A percentile compares a stretch with the other conserved stretches of the same genome.
These are phyloP conservation scores for Candolleomyces aberdarensis DNA, from an alignment of 768 basidiomycete species.

Conservation along the genomic window DNA sequence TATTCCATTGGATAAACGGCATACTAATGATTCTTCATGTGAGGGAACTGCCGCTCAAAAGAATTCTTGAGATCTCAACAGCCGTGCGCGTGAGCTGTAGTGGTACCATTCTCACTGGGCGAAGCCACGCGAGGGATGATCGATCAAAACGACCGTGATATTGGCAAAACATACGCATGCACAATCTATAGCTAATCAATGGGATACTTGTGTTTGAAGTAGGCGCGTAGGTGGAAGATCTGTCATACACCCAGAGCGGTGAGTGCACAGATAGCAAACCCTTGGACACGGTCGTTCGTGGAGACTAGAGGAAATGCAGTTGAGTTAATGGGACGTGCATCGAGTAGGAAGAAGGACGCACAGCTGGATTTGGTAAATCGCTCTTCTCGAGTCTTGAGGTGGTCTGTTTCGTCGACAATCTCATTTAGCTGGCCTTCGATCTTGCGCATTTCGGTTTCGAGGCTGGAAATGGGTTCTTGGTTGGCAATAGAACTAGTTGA, in stretches of 20 bases:
- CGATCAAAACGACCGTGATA: neutral
- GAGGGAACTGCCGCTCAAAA: too few relatives aligned
- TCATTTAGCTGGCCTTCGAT: slow-evolving; percentile 94
- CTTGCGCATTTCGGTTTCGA: slow-evolving; percentile 98
- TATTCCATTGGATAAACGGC: too few relatives aligned
- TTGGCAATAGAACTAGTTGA: slow-evolving; percentile 90
- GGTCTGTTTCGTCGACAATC: slow-evolving; percentile 89
- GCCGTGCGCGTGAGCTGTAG: too few relatives aligned
- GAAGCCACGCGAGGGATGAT: too few relatives aligned
- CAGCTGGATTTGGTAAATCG: slow-evolving; percentile 86
- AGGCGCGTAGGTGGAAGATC: slow-evolving; percentile 88
- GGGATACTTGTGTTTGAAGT: slow-evolving; percentile 85
- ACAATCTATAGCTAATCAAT: slow-evolving; percentile 67
- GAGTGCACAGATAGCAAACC: slow-evolving; percentile 81
- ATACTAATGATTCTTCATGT: too few relatives aligned
- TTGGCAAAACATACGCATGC: neutral
- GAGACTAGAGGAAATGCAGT: slow-evolving; percentile 71
- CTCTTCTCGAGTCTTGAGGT: slow-evolving; percentile 90
- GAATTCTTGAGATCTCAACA: too few relatives aligned
- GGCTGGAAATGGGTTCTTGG: slow-evolving; percentile 90
- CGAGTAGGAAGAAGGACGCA: slow-evolving; percentile 36
- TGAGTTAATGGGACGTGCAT: neutral
- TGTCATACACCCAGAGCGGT: slow-evolving; percentile 84
- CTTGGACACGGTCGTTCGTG: slow-evolving; percentile 87
- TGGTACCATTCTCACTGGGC: too few relatives aligned